Evolutionary conservation across 2,329 filamentous ascomycete species (phyloP).

Genomic region (Exophiala xenobiotica): DNA sequence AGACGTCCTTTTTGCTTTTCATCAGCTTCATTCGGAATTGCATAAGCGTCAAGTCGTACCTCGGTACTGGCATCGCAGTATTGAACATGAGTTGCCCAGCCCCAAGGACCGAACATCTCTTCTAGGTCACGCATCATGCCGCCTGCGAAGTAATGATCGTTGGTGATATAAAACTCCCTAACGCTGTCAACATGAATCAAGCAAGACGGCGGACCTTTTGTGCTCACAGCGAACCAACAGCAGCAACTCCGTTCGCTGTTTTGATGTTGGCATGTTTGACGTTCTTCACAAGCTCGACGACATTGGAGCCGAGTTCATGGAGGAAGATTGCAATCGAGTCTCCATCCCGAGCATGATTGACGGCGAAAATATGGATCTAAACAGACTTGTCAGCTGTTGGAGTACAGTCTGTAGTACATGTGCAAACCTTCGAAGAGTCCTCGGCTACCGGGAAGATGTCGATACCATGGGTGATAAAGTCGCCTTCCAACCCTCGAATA

Average conservation of each 20-base stretch:
- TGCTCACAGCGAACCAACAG: constrained; percentile 15
- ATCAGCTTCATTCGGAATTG: not conserved
- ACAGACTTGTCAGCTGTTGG: not conserved
- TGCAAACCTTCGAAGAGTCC: constrained; percentile 14
- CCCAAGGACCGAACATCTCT: constrained; percentile 16
- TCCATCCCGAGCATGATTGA: constrained; percentile 25
- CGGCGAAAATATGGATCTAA: constrained; percentile 24
- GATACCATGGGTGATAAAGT: constrained; percentile 27
- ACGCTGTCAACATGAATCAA: constrained; percentile 1
- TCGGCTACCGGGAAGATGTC: constrained; percentile 18
- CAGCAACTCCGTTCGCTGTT: constrained; percentile 23
- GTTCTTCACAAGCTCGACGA: constrained; percentile 20
- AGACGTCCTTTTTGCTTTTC: constrained; percentile 8
- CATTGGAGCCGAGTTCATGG: constrained; percentile 18
- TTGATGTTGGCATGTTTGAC: constrained; percentile 26
- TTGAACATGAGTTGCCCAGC: constrained; percentile 19
- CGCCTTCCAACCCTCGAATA: constrained; percentile 20
- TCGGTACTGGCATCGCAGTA: constrained; percentile 13
- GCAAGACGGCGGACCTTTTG: not conserved
- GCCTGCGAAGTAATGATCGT: constrained; percentile 17
- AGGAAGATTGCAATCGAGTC: constrained; percentile 23
- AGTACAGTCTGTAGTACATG: not conserved
- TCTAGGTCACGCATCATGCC: constrained; percentile 14
- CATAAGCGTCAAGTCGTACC: not conserved
- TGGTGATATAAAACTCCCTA: constrained; percentile 21